Base-by-base conservation (phyloP, 805 yeast genomes). In the Kazachstania viticola region DNA sequence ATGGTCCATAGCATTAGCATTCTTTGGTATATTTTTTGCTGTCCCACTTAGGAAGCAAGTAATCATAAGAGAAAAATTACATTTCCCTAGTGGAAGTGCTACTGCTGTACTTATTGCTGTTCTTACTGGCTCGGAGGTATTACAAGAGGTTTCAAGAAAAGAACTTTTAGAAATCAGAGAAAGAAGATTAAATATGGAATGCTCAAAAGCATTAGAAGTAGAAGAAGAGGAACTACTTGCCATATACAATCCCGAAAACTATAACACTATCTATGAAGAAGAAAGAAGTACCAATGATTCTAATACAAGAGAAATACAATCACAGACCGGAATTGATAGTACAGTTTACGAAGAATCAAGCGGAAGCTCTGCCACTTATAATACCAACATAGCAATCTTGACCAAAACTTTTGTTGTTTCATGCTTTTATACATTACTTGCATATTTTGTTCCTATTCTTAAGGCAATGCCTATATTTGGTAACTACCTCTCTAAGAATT, bases 11-110 rank as follows among this genome's bases (percentile, higher is more conserved):
- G 95, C 95, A 0, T 60, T 91, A 33, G 95, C 94, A 0, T 81
- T 85, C 37, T 87, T 88, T 60, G 98, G 98, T 2, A 94, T 88
- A 1, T 91, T 88, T 56, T 85, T 88, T 56, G 96, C 97, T 3
- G 74, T 88, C 17, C 88, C 95, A 1, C 61, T 88, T 31, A 66
- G 97, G 40, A 72, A 71, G 39, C 94, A 85, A 51, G 94, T 87
- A 14, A 78, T 88, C 22, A 71, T 85, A n/a, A 73, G 72, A 45
- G 95, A 85, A 46, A 82, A 82, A 48, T 65, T 91, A 23, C 82
- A 87, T 2, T 88, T 88, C 49, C 98, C 98, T 0, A 81, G 94
- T 25, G 98, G 98, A 0, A 73, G 82, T 40, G 97, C 98, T 2
- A 91, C 97, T 0, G 97, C 95, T 0, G 84, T 94, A 3, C 63